A percentile compares a stretch with the other conserved stretches of the same genome.
Evolutionary conservation across 768 basidiomycete genomes (phyloP).

Genomic region (Gyrodon lividus): DNA sequence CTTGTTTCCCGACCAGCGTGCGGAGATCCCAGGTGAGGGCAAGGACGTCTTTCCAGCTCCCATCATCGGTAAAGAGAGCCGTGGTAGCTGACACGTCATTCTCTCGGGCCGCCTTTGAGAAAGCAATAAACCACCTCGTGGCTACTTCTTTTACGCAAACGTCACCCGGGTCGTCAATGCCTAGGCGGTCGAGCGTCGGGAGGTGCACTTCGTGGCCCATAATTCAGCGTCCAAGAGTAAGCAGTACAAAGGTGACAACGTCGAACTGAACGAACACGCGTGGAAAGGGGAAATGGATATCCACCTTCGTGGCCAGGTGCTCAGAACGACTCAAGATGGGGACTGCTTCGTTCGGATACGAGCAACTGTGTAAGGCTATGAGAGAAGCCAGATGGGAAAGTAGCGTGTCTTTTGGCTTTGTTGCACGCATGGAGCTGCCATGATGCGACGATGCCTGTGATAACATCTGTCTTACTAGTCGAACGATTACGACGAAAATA

Average conservation of each 20-base stretch:
- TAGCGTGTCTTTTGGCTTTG: no score
- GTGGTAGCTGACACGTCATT: constrained; percentile 19
- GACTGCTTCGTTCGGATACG: background rate
- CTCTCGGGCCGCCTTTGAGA: constrained; percentile 13
- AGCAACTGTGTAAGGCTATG: no score
- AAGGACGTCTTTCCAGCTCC: constrained; percentile 46
- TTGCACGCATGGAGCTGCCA: no score
- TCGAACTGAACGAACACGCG: background rate
- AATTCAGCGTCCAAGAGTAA: background rate
- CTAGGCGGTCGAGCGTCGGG: constrained; percentile 29
- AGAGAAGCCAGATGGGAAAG: no score
- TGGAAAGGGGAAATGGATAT: background rate
- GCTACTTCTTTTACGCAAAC: constrained; percentile 24
- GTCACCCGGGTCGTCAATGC: constrained; percentile 17
- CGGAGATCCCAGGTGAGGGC: constrained; percentile 50
- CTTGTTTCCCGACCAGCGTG: constrained; percentile 36
- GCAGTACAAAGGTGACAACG: background rate
- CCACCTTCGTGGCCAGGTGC: background rate
- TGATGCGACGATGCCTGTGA: no score
- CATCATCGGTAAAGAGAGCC: constrained; percentile 31
- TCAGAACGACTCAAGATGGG: no score
- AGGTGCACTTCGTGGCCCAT: constrained; percentile 12
- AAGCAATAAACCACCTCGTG: constrained; percentile 28
- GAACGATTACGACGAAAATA: background rate
- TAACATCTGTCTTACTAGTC: no score